Evolutionary conservation across 2,329 filamentous ascomycete species (phyloP).

Genomic region (Fusarium sulawesiense): DNA sequence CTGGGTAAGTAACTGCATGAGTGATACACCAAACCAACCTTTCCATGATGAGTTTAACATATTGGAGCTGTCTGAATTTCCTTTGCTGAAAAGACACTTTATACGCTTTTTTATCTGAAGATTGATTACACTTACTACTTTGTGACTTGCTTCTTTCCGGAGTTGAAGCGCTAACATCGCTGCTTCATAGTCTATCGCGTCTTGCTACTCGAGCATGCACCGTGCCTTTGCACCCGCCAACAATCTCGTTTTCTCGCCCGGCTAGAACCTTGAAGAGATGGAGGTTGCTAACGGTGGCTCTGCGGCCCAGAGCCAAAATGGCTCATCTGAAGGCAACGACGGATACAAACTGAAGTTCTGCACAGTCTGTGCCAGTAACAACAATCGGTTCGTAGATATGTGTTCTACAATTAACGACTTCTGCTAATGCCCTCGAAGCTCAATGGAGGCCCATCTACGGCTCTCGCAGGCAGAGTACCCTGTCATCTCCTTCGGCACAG

Average conservation of each 20-base stretch:
- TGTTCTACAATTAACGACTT: background rate
- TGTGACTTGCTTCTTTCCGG: background rate
- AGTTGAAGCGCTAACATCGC: constrained; percentile 20
- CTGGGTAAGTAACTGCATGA: constrained; percentile 42
- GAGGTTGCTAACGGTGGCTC: constrained; percentile 57
- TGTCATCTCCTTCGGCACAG: constrained; percentile 98
- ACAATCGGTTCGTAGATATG: constrained; percentile 80
- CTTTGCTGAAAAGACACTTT: constrained; percentile 69
- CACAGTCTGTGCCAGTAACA: constrained; percentile 98
- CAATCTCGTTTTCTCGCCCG: constrained; percentile 30
- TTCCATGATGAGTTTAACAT: constrained; percentile 62
- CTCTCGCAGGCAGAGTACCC: constrained; percentile 88
- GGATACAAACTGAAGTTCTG: constrained; percentile 94
- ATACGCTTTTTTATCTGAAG: constrained; percentile 67
- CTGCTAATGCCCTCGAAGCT: constrained; percentile 41
- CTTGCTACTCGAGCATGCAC: constrained; percentile 40
- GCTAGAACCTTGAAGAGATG: constrained; percentile 48
- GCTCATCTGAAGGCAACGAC: constrained; percentile 60
- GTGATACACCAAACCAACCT: background rate
- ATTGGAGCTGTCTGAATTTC: constrained; percentile 83
- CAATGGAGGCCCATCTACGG: constrained; percentile 96
- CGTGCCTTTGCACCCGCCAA: constrained; percentile 16
- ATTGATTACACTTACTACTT: constrained; percentile 14
- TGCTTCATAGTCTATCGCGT: constrained; percentile 20
- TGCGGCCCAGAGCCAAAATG: constrained; percentile 53